Conservation (phyloP, 306 rosid species). For the Alnus glutinosa region DNA sequence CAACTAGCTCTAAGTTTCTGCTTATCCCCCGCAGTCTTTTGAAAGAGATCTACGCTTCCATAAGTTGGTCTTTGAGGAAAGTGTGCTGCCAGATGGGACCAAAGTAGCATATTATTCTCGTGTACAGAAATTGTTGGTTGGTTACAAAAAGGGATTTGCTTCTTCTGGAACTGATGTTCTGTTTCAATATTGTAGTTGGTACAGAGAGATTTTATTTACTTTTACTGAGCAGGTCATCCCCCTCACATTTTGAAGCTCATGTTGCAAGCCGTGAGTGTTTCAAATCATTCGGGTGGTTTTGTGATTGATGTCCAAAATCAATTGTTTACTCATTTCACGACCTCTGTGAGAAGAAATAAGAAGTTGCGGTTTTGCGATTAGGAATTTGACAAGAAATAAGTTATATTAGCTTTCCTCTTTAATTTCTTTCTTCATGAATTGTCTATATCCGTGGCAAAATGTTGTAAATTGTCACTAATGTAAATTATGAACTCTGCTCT, state of each 20-base stretch:
- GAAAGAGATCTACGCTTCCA: slow-evolving; percentile 84
- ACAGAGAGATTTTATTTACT: slow-evolving; percentile 2
- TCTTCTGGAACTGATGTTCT: slow-evolving; percentile 14
- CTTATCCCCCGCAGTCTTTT: slow-evolving; percentile 10
- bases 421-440: no score
- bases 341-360: no score
- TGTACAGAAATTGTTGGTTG: slow-evolving; percentile 70
- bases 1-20: neutral
- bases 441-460: no score
- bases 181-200: neutral
- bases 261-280: slow-evolving; percentile 90
- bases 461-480: no score
- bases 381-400: no score
- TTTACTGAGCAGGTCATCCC: slow-evolving; percentile 67
- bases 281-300: slow-evolving; percentile 2
- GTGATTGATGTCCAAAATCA: slow-evolving; percentile 13
- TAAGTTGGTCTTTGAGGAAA: slow-evolving; percentile 82
- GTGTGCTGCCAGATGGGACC: slow-evolving; percentile 78
- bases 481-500: no score
- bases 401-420: no score
- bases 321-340: neutral
- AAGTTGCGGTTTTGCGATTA: no score
- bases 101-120: slow-evolving; percentile 75
- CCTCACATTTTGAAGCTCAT: slow-evolving; percentile 92
- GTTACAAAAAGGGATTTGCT: slow-evolving; percentile 61